Evolutionary conservation across 352 stramenopile genomes (phyloP).

Genomic region (Peronospora farinosa): DNA sequence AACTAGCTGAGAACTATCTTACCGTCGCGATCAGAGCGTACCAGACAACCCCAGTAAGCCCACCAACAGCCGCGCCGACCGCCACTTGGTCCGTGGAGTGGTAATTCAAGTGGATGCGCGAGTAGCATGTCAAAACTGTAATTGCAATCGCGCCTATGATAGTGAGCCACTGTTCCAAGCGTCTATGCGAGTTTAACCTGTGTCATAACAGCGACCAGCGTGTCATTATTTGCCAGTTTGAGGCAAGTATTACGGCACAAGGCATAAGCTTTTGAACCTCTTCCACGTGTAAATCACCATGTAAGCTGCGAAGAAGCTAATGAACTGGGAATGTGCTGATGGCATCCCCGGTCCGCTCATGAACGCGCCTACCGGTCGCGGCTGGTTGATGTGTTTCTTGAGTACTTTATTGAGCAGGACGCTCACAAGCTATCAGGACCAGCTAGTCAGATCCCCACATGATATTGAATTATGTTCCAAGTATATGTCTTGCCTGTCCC

Average conservation of each 20-base stretch:
- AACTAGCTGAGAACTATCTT: slow-evolving; percentile 1
- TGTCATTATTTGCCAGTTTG: background rate
- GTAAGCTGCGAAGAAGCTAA: slow-evolving; percentile 73
- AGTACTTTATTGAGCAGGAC: slow-evolving; percentile 75
- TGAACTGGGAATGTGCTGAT: slow-evolving; percentile 77
- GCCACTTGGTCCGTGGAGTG: slow-evolving; percentile 70
- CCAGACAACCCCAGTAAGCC: slow-evolving; percentile 43
- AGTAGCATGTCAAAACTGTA: slow-evolving; percentile 56
- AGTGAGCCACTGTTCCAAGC: slow-evolving; percentile 54
- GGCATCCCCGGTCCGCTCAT: slow-evolving; percentile 71
- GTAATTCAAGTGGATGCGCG: slow-evolving; percentile 72
- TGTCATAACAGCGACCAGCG: slow-evolving; percentile 1
- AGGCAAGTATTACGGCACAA: background rate
- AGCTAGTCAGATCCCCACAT: background rate
- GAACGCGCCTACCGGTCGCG: slow-evolving; percentile 51
- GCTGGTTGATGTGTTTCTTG: slow-evolving; percentile 68
- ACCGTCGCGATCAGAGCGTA: slow-evolving; percentile 36
- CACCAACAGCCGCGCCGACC: slow-evolving; percentile 46
- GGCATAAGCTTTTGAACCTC: slow-evolving; percentile 24
- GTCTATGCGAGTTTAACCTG: slow-evolving; percentile 47
- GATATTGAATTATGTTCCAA: background rate
- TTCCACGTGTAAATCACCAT: slow-evolving; percentile 62
- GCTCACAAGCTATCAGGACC: slow-evolving; percentile 41
- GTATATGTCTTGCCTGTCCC: slow-evolving; percentile 41
- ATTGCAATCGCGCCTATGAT: slow-evolving; percentile 45